Percentiles rank a stretch among this genome's conserved stretches.
phyloP scores from a whole-genome alignment of 352 stramenopile genomes.

The Pythium plurisporium region DNA sequence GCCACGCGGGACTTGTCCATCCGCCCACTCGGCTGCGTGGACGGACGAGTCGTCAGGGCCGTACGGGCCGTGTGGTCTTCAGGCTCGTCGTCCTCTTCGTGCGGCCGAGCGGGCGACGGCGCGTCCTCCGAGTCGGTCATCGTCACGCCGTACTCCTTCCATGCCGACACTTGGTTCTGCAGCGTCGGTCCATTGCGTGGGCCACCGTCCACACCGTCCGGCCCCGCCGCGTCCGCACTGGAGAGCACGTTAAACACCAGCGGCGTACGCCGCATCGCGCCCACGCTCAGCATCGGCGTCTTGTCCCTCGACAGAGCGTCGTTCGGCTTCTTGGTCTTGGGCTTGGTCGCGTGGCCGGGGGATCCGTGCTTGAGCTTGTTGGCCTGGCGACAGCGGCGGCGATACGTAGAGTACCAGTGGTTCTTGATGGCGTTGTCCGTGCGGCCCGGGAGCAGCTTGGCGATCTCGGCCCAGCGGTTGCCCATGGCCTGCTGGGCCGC shows the following conservation, averaged over 20 bases:
- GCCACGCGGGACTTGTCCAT: constrained; percentile 50
- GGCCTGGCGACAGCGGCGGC: constrained; percentile 49
- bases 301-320: too few species aligned
- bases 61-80: too few species aligned
- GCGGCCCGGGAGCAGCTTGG: constrained; percentile 93
- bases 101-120: not conserved
- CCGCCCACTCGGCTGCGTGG: not conserved
- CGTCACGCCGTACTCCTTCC: constrained; percentile 35
- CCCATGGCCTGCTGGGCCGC: constrained; percentile 67
- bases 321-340: not conserved
- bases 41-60: not conserved
- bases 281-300: too few species aligned
- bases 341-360: not conserved
- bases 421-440: constrained; percentile 88
- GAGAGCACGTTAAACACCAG: too few species aligned
- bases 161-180: constrained; percentile 58
- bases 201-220: too few species aligned
- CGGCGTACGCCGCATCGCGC: too few species aligned
- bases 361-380: constrained; percentile 27
- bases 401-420: constrained; percentile 81
- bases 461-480: constrained; percentile 98
- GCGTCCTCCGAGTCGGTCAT: constrained; percentile 27
- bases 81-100: not conserved
- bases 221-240: too few species aligned
- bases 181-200: constrained; percentile 25